Evolutionary conservation across 2,329 filamentous ascomycete species (phyloP).

Genomic region (Xylaria sp.): DNA sequence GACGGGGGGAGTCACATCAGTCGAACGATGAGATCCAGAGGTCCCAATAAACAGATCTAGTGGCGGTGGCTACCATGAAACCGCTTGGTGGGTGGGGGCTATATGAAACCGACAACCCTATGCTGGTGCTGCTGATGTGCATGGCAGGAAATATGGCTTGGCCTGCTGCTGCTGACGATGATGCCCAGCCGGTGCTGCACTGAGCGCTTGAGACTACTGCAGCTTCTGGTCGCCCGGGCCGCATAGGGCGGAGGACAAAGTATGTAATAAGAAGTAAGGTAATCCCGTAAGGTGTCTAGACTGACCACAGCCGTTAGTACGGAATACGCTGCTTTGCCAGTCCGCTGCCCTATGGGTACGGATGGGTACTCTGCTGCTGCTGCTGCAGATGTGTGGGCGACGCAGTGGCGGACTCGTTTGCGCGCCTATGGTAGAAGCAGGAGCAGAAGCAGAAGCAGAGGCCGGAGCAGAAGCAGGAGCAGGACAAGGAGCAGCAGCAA

Average conservation of each 20-base stretch:
- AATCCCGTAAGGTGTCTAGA: background rate
- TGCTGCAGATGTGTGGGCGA: constrained; percentile 14
- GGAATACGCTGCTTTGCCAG: constrained; percentile 7
- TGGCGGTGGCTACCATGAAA: constrained; percentile 35
- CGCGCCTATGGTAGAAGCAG: constrained; percentile 10
- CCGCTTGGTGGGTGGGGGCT: constrained; percentile 28
- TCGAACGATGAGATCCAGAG: constrained; percentile 23
- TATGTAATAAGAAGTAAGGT: constrained; percentile 1
- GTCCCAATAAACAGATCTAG: constrained; percentile 28
- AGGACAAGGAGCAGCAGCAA: background rate
- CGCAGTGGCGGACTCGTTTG: constrained; percentile 18
- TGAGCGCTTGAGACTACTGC: constrained; percentile 6
- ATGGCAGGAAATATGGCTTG: constrained; percentile 26
- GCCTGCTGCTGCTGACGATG: constrained; percentile 26
- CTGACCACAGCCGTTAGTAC: constrained; percentile 1
- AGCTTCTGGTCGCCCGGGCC: constrained; percentile 9
- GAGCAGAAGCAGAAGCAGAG: background rate
- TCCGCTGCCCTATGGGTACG: constrained; percentile 15
- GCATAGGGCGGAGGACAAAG: constrained; percentile 14
- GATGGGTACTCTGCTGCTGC: too few relatives aligned
- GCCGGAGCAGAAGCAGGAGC: too few relatives aligned
- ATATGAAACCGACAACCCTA: constrained; percentile 30
- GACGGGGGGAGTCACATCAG: constrained; percentile 19
- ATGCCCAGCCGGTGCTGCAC: constrained; percentile 15
- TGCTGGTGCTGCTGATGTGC: constrained; percentile 28